Percentiles rank a stretch among this genome's conserved stretches.
Conservation (phyloP, 805 yeast genomes). For the Nakazawaea molendinolei region DNA sequence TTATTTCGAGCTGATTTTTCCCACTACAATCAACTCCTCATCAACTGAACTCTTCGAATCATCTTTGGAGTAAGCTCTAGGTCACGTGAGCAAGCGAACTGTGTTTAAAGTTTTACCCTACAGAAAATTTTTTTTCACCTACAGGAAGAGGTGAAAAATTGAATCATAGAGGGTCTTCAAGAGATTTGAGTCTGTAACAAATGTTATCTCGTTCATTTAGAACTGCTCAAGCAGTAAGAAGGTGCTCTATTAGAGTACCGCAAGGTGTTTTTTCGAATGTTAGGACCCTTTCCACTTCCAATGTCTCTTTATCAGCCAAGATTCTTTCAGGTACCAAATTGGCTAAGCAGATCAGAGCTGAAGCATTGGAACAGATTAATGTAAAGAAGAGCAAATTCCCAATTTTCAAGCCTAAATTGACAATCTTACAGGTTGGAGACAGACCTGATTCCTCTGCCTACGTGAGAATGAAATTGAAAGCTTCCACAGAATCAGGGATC, state of each 20-base stretch:
- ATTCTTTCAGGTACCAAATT: slow-evolving; percentile 40
- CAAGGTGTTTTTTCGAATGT: background rate
- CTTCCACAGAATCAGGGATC: slow-evolving; percentile 80
- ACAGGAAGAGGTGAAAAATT: no score
- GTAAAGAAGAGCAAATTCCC: slow-evolving; percentile 34
- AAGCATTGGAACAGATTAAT: slow-evolving; percentile 35
- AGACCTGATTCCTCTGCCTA: slow-evolving; percentile 90
- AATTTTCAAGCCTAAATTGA: slow-evolving; percentile 66
- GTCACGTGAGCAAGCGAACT: no score
- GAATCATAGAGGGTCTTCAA: no score
- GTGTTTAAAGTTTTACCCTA: no score
- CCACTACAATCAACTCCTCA: no score
- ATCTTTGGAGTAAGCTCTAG: no score
- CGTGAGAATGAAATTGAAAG: slow-evolving; percentile 86
- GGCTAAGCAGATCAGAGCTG: slow-evolving; percentile 37
- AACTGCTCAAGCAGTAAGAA: no score
- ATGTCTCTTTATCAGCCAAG: slow-evolving; percentile 19
- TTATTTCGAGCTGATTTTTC: no score
- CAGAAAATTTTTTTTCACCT: no score
- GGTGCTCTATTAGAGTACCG: background rate
- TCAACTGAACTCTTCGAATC: no score
- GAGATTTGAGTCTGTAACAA: no score
- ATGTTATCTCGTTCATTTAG: background rate
- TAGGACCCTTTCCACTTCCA: slow-evolving; percentile 15
- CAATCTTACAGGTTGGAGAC: slow-evolving; percentile 84